phyloP scores from a whole-genome alignment of 495 filamentous ascomycete genomes.

The Tuber magnatum region DNA sequence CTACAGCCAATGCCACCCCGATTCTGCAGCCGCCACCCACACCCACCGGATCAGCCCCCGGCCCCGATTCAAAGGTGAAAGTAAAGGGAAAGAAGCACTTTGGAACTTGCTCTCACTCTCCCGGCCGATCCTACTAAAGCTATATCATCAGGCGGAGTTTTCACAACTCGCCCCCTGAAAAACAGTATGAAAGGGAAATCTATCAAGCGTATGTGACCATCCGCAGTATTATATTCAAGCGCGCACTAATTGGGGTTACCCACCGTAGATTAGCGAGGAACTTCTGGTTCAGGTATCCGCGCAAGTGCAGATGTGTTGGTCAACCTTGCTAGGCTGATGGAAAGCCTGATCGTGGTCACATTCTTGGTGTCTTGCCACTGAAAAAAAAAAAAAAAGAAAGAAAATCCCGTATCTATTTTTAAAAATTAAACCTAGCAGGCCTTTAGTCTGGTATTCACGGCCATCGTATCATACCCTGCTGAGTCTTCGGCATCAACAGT shows the following conservation, averaged over 20 bases:
- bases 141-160: not conserved
- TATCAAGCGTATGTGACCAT: not conserved
- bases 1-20: not conserved
- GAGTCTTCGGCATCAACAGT: constrained; percentile 30
- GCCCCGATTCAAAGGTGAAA: not conserved
- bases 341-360: not conserved
- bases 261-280: not conserved
- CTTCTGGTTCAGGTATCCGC: not conserved
- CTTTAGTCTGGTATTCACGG: not conserved
- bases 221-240: not conserved
- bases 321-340: not conserved
- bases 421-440: not conserved
- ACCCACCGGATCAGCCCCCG: constrained; percentile 5
- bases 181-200: not conserved
- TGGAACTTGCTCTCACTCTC: not conserved
- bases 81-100: not conserved
- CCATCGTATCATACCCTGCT: not conserved
- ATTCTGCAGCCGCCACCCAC: constrained; percentile 7
- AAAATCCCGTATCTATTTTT: constrained; percentile 31
- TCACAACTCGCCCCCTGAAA: not conserved
- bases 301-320: not conserved
- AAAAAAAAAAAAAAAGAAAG: constrained; percentile 48
- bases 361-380: not conserved
- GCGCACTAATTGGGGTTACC: not conserved
- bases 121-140: not conserved